Base-by-base conservation (phyloP, 73 alveolate species). In the Uronychia setigera region DNA sequence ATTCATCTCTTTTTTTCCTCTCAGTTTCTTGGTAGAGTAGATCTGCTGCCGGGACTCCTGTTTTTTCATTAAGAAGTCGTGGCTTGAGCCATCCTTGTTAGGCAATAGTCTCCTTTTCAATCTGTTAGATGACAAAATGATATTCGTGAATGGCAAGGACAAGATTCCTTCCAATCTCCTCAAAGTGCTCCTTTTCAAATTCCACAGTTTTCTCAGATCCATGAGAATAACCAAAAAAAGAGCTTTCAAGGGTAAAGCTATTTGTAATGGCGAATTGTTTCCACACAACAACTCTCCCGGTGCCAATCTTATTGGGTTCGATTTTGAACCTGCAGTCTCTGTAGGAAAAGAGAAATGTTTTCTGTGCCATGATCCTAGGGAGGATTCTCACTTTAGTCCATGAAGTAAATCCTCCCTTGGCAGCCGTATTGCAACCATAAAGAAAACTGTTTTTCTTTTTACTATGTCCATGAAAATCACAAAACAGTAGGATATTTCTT, bases 391-490 rank as follows among this genome's bases (percentile, higher is more conserved):
- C 88, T 86, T 80, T 79, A 9, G 93, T 80, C 88, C 93, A 88
- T 81, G 91, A 80, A 75, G 95, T 87, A n/a, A 85, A 76, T 80
- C 89, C 91, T 88, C 93, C 94, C 83, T 94, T 85, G n/a, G 92
- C 91, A 31, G 91, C 95, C 77, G 92, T 88, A 81, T 91, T 88
- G 88, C 94, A 91, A 26, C 96, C 94, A 94, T 94, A 94, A 59
- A 94, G 81, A 67, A 94, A 94, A 77, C 96, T 78, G 82, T 94
- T 94, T 82, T 83, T 88, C 79, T 94, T 84, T n/a, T 94, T 94
- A 77, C 92, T 87, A 88, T 94, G 98, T 31, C 96, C 92, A 88
- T 94, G 98, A 60, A 93, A 88, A 92, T 94, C 98, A 77, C 95
- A 91, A 31, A 89, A 91, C 88, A 91, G 60, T 0, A 90, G 93